phyloP scores from a whole-genome alignment of 306 rosid genomes.

The Medicago arabica region DNA sequence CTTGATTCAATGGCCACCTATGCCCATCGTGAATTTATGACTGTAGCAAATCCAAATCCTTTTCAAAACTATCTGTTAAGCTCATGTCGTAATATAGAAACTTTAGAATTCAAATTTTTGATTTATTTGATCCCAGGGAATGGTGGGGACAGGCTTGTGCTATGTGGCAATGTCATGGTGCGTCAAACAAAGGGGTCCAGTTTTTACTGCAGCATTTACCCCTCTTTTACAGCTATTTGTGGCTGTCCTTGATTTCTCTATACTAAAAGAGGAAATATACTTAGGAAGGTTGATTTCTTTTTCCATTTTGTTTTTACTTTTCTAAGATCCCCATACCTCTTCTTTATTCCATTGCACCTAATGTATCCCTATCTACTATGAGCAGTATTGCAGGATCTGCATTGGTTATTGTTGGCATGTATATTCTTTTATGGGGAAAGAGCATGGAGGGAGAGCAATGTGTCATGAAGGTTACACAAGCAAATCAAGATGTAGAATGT shows the following conservation, averaged over 20 bases:
- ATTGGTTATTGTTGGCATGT: constrained; percentile 79
- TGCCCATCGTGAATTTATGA: not conserved
- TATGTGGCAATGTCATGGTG: constrained; percentile 98
- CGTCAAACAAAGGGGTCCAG: constrained; percentile 81
- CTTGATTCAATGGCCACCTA: not conserved
- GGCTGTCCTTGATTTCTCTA: constrained; percentile 64
- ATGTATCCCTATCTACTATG: constrained; percentile 36
- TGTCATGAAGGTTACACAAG: constrained; percentile 48
- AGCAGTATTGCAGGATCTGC: constrained; percentile 78
- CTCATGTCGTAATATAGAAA: not conserved
- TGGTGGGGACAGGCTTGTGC: constrained; percentile 88
- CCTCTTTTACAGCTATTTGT: constrained; percentile 76
- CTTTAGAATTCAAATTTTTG: constrained; percentile 22
- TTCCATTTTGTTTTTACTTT: constrained; percentile 10
- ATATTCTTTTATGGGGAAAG: constrained; percentile 84
- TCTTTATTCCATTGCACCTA: constrained; percentile 21
- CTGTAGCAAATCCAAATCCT: not conserved
- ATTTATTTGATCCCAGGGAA: constrained; percentile 60
- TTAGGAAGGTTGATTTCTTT: constrained; percentile 71
- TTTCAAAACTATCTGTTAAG: not conserved
- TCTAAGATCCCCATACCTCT: not conserved
- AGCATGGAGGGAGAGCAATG: constrained; percentile 50
- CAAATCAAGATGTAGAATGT: constrained; percentile 52
- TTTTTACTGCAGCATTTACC: constrained; percentile 80
- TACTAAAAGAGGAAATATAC: constrained; percentile 76